Evolutionary conservation across 2,329 filamentous ascomycete genomes (phyloP).

Genomic region (Colletotrichum neosansevieriae): DNA sequence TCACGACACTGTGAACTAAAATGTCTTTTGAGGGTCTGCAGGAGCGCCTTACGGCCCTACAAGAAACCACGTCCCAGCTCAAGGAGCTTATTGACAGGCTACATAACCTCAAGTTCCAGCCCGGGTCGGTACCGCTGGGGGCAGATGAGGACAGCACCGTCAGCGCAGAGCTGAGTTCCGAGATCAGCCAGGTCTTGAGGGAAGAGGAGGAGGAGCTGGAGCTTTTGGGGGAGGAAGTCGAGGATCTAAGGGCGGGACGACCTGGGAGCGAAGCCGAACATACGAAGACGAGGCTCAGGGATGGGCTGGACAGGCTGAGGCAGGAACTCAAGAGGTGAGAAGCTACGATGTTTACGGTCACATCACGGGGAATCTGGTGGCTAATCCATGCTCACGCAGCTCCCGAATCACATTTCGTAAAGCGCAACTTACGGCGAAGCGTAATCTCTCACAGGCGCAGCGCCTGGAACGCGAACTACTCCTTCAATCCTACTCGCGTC

Average conservation of each 20-base stretch:
- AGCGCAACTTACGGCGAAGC: conserved; percentile 84
- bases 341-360: not conserved
- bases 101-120: conserved; percentile 68
- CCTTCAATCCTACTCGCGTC: conserved; percentile 72
- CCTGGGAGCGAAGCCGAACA: conserved; percentile 67
- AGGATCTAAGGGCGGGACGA: conserved; percentile 70
- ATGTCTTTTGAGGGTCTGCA: conserved; percentile 73
- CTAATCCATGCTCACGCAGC: conserved; percentile 46
- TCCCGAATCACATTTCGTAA: conserved; percentile 79
- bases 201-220: conserved; percentile 88
- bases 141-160: conserved; percentile 63
- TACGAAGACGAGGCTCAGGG: conserved; percentile 74
- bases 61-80: conserved; percentile 71
- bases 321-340: conserved; percentile 78
- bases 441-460: conserved; percentile 78
- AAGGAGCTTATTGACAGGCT: conserved; percentile 71
- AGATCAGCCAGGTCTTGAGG: conserved; percentile 83
- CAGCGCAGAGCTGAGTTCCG: conserved; percentile 79
- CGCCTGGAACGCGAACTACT: conserved; percentile 82
- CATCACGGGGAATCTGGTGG: conserved; percentile 37
- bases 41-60: conserved; percentile 69
- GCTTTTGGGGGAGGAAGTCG: conserved; percentile 80
- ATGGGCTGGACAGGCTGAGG: conserved; percentile 74
- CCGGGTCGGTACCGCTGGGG: conserved; percentile 66
- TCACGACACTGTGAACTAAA: not conserved